Base-by-base conservation (phyloP, 129 eudicot species). In the Centrapalus pauciflorus region DNA sequence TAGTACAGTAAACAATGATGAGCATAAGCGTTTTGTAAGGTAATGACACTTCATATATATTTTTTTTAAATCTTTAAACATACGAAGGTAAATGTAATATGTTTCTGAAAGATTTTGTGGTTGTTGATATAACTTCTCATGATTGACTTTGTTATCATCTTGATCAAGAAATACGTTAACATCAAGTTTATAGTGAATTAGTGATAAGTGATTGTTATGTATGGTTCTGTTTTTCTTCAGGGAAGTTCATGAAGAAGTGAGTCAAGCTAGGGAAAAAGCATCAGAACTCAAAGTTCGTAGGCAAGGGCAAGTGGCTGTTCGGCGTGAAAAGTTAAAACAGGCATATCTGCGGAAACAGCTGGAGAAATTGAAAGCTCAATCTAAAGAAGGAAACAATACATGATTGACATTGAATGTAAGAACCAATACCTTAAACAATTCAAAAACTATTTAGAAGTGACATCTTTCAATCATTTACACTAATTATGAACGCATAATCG, bases 191-290 rank as follows among this genome's bases (percentile, higher is more conserved):
- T n/a, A n/a, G n/a, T n/a, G n/a, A n/a, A n/a, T n/a, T n/a, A n/a
- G n/a, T 71, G 60, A 51, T 51, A 40, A 72, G 20, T 5, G 35
- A 46, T 32, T 45, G 29, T 79, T 67, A 34, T 25, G 41, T 49
- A 8, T 21, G 23, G 52, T 5, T 8, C 27, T 27, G 19, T 37
- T 29, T 41, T 48, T 6, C 7, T 56, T 74, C 76, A 87, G 96
- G 95, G 90, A 92, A 77, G 98, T 92, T 71, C 98, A 92, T 67
- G 91, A 88, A 81, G 96, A 88, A 81, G 96, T 73, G 67, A 92
- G 71, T 69, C 66, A 83, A 69, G 98, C 98, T 21, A 76, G 98
- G 66, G 95, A 83, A 74, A 85, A 88, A 72, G 90, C 60, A 49
- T 85, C 90, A 0, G 88, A 88, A 23, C 69, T 85, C 27, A 92